Base-by-base conservation (phyloP, 2,329 filamentous ascomycete species). In the Sporothrix phasma region DNA sequence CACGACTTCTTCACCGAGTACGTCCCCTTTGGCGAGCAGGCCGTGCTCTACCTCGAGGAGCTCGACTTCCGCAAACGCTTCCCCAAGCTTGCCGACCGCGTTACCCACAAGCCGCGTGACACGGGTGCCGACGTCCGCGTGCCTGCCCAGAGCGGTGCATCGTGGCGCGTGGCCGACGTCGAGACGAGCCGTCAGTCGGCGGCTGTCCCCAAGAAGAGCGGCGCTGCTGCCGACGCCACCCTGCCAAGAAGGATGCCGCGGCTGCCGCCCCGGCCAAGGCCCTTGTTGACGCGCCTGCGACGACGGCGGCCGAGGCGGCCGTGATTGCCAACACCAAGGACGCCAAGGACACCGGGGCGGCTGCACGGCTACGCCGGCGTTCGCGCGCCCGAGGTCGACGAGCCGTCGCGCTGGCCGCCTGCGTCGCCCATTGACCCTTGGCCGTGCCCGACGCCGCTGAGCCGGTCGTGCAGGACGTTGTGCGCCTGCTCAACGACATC, bases 1-100 rank as follows among this genome's bases (percentile, higher is more conserved):
- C 93, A 99, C 78, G 94, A 99, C 76, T 73, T 97, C 80, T 99
- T 99, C 78, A 97, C 92, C 71, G 92, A 97, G 78, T 99, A 93
- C 75, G 78, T 99, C 19, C 94, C 94, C 24, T 96, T 89, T 70
- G 94, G 92, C 71, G 94, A 99, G 78, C 90, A 96, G 74, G 89
- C 89, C 19, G 93, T 99, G 53, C 85, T 96, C 29, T 97, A 96
- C 78, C 87, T 99, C 61, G 94, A 99, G 77, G 94, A 99, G 78
- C 85, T 88, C 69, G 92, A 97, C 72, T 97, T 96, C 79, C 86
- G 88, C 73, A 92, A 88, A 76, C 87, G 90, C 65, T 97, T 96
- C 79, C 84, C 77, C 69, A 79, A 76, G 72, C 78, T 76, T 69
- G 64, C 75, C 45, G 70, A 71, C 54, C 75, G 75, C 65, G 39